Conservation (phyloP, 2,329 filamentous ascomycete genomes). For the Camptophora hylomeconis region DNA sequence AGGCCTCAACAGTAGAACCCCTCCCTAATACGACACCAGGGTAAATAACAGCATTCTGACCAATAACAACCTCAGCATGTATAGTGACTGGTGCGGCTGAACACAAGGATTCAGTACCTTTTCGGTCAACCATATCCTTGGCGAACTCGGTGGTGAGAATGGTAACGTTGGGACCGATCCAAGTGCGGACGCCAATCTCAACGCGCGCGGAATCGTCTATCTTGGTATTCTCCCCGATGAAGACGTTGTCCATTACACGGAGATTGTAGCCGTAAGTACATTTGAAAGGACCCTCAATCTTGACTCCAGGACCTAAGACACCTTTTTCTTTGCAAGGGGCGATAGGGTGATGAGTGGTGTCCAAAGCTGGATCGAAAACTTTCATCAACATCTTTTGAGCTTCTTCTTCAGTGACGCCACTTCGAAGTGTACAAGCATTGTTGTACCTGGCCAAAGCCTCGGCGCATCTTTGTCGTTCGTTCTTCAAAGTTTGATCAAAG, state of each 20-base stretch:
- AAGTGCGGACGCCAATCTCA: slow-evolving; percentile 57
- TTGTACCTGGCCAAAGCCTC: slow-evolving; percentile 77
- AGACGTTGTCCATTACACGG: slow-evolving; percentile 69
- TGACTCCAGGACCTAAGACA: slow-evolving; percentile 58
- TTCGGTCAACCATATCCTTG: slow-evolving; percentile 58
- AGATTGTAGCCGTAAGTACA: slow-evolving; percentile 98
- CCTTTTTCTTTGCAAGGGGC: slow-evolving; percentile 32
- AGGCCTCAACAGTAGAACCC: slow-evolving; percentile 32
- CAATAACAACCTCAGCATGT: slow-evolving; percentile 58
- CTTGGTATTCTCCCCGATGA: slow-evolving; percentile 70
- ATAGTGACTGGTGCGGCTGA: slow-evolving; percentile 61
- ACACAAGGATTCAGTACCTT: slow-evolving; percentile 55
- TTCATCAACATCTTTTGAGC: slow-evolving; percentile 37
- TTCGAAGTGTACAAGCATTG: slow-evolving; percentile 61
- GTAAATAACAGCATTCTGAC: slow-evolving; percentile 46
- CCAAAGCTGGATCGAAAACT: slow-evolving; percentile 57
- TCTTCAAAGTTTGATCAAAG: slow-evolving; percentile 61
- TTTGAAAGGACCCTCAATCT: slow-evolving; percentile 76
- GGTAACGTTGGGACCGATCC: slow-evolving; percentile 71
- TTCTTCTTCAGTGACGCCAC: slow-evolving; percentile 46
- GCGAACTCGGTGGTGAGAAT: slow-evolving; percentile 66
- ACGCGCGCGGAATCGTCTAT: slow-evolving; percentile 80
- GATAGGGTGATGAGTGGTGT: slow-evolving; percentile 52
- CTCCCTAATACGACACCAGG: slow-evolving; percentile 30
- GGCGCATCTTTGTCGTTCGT: slow-evolving; percentile 76